Evolutionary conservation across 306 rosid genomes (phyloP), one percentile per base, ranked within the genome.

Genomic region (Fragaria iinumae): DNA sequence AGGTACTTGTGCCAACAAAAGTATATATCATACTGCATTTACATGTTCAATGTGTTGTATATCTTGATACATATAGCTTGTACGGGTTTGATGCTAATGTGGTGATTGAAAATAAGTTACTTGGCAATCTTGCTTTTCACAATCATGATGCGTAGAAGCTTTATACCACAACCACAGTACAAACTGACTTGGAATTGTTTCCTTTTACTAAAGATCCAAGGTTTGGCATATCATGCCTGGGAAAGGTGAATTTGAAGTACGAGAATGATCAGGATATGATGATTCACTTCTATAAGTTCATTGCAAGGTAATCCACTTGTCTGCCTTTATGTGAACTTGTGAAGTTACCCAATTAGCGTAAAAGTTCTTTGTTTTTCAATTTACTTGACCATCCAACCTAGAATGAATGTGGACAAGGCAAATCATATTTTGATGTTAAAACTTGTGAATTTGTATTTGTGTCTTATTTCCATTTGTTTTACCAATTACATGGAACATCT

Each of bases 231-330:
- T 85, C 91, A 68, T 86, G 90, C 89, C 83, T 91, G 64, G 98
- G 91, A 72, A 89, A 91, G 85, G 84, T 91, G 89, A 83, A 84
- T 78, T 71, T 50, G 16, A 73, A 27, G 41, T 91, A 87, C 62
- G 96, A 91, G 85, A 88, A 80, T 79, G 98, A 93, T 81, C 87
- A 11, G 49, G 97, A 93, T 77, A 72, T 90, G 86, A 86, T 91
- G 89, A 81, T 90, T 87, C 84, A 36, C 14, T 91, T 86, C 66
- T 93, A 89, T 80, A 90, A 85, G 48, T 90, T 93, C 71, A 79
- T 91, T 62, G 86, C 87, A 25, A 81, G 67, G 96, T 93, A 83
- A 83, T 91, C 11, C 38, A 21, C 73, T 68, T 73, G 21, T 83
- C 23, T 43, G 43, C 18, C 66, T 25, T 4, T 11, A 59, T 55